Evolutionary conservation across 768 basidiomycete genomes (phyloP).

Genomic region (Rhizopogon rudus): DNA sequence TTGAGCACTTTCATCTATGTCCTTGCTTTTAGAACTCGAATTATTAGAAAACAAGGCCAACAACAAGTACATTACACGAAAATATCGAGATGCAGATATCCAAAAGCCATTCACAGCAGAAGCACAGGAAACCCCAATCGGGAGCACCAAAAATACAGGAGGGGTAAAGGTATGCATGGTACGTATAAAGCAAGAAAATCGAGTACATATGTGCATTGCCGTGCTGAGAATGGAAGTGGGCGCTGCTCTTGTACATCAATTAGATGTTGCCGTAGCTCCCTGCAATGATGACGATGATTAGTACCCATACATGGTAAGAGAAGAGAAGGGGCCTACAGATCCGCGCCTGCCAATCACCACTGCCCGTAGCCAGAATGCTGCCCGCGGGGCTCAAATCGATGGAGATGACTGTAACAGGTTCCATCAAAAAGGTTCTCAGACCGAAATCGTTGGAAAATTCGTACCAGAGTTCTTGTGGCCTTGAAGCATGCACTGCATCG

Average conservation of each 20-base stretch:
- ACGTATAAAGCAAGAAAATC: background rate
- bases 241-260: background rate
- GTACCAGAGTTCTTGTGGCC: conserved; percentile 30
- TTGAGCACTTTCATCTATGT: no score
- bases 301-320: conserved; percentile 6
- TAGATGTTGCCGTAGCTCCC: conserved; percentile 2
- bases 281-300: background rate
- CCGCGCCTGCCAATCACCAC: conserved; percentile 31
- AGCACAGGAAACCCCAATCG: background rate
- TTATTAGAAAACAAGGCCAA: background rate
- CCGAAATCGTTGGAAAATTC: conserved; percentile 11
- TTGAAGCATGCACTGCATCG: conserved; percentile 30
- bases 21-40: background rate
- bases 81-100: background rate
- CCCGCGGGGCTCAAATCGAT: conserved; percentile 32
- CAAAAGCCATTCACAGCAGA: background rate
- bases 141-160: background rate
- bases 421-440: background rate
- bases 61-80: background rate
- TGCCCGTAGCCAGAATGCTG: conserved; percentile 29
- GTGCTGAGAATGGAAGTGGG: background rate
- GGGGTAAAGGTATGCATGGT: background rate
- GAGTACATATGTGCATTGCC: background rate
- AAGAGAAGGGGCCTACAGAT: conserved; percentile 26
- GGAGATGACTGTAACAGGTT: conserved; percentile 25